Evolutionary conservation across 208 protist genomes (phyloP).

Genomic region (Wallacemonas sp.): DNA sequence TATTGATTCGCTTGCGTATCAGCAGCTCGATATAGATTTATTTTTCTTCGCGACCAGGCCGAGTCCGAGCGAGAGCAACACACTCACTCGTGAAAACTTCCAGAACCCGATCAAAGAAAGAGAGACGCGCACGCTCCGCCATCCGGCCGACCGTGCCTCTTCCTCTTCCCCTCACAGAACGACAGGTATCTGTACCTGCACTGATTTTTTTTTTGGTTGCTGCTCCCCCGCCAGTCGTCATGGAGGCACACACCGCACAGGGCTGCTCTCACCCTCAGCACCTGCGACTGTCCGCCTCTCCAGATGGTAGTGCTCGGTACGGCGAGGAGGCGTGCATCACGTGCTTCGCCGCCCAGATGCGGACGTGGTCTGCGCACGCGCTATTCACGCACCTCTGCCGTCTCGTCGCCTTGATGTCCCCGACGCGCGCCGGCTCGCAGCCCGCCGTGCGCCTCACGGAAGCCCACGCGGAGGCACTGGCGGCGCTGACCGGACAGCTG

Average conservation of each 20-base stretch:
- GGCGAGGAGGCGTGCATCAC: conserved; percentile 12
- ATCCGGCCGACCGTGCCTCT: no score
- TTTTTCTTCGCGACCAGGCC: no score
- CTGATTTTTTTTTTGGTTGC: no score
- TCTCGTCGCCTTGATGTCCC: not conserved
- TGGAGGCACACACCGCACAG: not conserved
- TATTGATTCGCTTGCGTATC: no score
- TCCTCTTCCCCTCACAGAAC: no score
- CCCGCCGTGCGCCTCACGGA: not conserved
- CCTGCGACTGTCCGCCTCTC: not conserved
- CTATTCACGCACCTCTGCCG: not conserved
- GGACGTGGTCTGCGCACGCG: not conserved
- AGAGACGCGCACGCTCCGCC: no score
- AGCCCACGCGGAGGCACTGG: not conserved
- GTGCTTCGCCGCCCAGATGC: not conserved
- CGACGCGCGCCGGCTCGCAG: not conserved
- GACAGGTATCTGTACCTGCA: no score
- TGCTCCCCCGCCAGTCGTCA: not conserved
- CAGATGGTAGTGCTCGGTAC: not conserved
- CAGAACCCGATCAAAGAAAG: no score
- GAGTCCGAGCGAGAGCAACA: no score
- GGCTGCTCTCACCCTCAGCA: conserved; percentile 2
- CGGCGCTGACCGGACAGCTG: not conserved
- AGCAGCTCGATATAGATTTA: no score
- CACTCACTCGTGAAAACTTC: no score